Evolutionary conservation across 495 filamentous ascomycete genomes (phyloP).

Genomic region (Collariella sp.): DNA sequence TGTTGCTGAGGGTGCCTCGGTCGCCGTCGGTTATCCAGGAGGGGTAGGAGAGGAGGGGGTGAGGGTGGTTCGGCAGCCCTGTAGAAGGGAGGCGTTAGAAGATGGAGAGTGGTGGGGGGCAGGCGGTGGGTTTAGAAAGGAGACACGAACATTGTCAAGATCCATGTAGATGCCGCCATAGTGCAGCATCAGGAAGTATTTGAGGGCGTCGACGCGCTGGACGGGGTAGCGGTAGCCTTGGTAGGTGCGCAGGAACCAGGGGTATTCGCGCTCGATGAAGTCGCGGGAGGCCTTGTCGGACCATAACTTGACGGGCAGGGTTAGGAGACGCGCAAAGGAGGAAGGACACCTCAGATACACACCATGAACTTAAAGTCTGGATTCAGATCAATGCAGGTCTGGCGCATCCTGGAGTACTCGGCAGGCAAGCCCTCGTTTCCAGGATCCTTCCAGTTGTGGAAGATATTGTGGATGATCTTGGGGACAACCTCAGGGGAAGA

Average conservation of each 20-base stretch:
- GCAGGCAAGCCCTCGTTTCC: slow-evolving; percentile 55
- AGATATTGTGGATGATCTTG: slow-evolving; percentile 88
- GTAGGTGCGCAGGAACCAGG: slow-evolving; percentile 81
- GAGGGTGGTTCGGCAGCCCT: slow-evolving; percentile 76
- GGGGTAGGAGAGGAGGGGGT: slow-evolving; percentile 75
- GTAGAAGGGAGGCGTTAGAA: not conserved
- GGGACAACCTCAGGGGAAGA: no score
- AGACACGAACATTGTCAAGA: slow-evolving; percentile 64
- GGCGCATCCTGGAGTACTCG: slow-evolving; percentile 63
- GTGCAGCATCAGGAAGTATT: slow-evolving; percentile 77
- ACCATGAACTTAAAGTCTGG: slow-evolving; percentile 77
- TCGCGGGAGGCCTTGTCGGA: slow-evolving; percentile 66
- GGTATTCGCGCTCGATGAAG: slow-evolving; percentile 68
- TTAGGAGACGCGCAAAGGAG: no score
- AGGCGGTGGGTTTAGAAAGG: not conserved
- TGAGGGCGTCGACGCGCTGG: slow-evolving; percentile 78
- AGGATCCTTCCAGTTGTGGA: slow-evolving; percentile 48
- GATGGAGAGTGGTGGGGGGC: not conserved
- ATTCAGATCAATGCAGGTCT: slow-evolving; percentile 68
- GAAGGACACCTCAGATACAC: slow-evolving; percentile 15
- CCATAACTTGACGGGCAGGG: no score
- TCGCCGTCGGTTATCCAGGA: slow-evolving; percentile 73
- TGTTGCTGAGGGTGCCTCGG: slow-evolving; percentile 83
- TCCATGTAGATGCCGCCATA: slow-evolving; percentile 88
- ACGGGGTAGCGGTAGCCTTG: slow-evolving; percentile 74